Evolutionary conservation across 768 basidiomycete species (phyloP), one percentile per base, ranked within the genome.

Genomic region (Amanita pseudoporphyria): DNA sequence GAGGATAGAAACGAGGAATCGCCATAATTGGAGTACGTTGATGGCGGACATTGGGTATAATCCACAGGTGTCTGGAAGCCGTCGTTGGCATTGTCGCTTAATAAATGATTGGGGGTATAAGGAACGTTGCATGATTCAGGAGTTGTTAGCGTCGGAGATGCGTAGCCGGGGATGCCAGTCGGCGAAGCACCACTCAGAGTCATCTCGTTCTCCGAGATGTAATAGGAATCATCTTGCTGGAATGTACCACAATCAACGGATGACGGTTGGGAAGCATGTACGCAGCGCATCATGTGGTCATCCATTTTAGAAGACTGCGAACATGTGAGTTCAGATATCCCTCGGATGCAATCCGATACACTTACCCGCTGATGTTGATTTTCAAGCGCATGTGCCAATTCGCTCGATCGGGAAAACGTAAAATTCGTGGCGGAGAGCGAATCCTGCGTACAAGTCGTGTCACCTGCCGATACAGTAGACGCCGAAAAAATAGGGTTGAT

Each of bases 371-470:
- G 58, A 41, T 54, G 24, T 49, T 61, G 56, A 45, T 55, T 61
- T 40, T 59, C 56, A 38, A 62, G 54, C 5, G 62, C 63, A 36
- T 58, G 63, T 6, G 62, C 62, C 26, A 64, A 54, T 47, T 61
- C 63, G 44, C 63, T 63, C 9, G 62, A 58, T 14, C 57, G 56
- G 18, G 58, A 61, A 10, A 63, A 56, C 2, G 62, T 47, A 26
- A 64, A 48, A 9, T 42, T 51, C 38, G 48, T 19, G 1, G 56
- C 21, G 12, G 42, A 48, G 1, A 58, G 19, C 5, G 53, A 35
- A n/a, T 61, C 61, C 43, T 60, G 60, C 9, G 52, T 52, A 48
- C 57, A 57, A 14, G 57, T 55, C 45, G 54, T 56, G 42, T 52
- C 55, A 31, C 56, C 47, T 9, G 61, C 53, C 9, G 58, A 55